phyloP scores from a whole-genome alignment of 169 alveolate genomes.

The Eimeria mitis region DNA sequence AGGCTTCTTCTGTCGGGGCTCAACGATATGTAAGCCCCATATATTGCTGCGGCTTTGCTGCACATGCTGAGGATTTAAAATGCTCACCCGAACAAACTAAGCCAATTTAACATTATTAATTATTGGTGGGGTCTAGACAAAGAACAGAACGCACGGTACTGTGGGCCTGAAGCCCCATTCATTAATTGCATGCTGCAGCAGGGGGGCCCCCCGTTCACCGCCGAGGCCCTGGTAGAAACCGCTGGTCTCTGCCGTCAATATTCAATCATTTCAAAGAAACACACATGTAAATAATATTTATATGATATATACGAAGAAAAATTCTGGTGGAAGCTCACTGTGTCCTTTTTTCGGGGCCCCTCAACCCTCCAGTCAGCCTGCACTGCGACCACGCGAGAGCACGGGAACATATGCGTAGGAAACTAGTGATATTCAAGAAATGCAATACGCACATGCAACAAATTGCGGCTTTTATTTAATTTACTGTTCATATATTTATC shows the following conservation, averaged over 20 bases:
- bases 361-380: too few species aligned
- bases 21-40: not conserved
- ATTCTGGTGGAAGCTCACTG: not conserved
- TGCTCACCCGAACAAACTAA: not conserved
- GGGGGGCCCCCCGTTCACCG: not conserved
- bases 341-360: not conserved
- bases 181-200: not conserved
- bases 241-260: not conserved
- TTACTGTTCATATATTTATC: too few species aligned
- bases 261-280: not conserved
- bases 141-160: not conserved
- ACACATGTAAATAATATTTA: not conserved
- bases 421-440: too few species aligned
- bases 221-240: not conserved
- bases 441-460: too few species aligned
- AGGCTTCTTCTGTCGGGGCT: not conserved
- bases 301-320: not conserved
- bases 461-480: too few species aligned
- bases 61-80: not conserved
- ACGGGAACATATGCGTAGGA: too few species aligned
- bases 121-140: not conserved
- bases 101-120: not conserved
- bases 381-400: not conserved
- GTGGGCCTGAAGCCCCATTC: constrained; percentile 38
- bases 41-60: not conserved